Conservation (phyloP, 305 asterid species). For the Rubia peregrina region DNA sequence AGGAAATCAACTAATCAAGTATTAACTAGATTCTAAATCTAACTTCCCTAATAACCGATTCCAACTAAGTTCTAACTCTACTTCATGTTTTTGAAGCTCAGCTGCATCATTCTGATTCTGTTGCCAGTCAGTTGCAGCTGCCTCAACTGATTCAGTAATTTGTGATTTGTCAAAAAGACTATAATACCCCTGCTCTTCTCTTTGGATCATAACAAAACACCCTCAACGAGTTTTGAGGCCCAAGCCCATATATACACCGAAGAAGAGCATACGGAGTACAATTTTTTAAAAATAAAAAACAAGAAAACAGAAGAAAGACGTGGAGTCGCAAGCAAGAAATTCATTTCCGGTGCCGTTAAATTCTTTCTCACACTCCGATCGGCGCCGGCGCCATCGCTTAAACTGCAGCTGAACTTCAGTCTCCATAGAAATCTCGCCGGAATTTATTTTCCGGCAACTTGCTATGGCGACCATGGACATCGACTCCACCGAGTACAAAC, state of each 20-base stretch:
- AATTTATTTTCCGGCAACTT: background rate
- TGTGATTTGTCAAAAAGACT: too few species aligned
- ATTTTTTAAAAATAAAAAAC: too few species aligned
- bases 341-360: background rate
- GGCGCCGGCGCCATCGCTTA: background rate
- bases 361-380: background rate
- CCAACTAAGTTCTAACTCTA: too few species aligned
- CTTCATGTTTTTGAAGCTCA: too few species aligned
- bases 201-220: too few species aligned
- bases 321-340: slow-evolving; percentile 12
- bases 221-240: background rate
- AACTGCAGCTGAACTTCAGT: background rate
- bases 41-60: too few species aligned
- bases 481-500: slow-evolving; percentile 58
- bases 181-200: too few species aligned
- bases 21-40: too few species aligned
- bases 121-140: too few species aligned
- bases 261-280: slow-evolving; percentile 3
- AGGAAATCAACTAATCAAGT: too few species aligned
- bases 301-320: background rate
- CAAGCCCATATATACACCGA: background rate
- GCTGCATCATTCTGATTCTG: too few species aligned
- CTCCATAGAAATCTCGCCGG: background rate
- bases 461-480: slow-evolving; percentile 44
- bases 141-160: too few species aligned